Evolutionary conservation across 179 eudicot species (phyloP).

Genomic region (Heliamphora ciliata): DNA sequence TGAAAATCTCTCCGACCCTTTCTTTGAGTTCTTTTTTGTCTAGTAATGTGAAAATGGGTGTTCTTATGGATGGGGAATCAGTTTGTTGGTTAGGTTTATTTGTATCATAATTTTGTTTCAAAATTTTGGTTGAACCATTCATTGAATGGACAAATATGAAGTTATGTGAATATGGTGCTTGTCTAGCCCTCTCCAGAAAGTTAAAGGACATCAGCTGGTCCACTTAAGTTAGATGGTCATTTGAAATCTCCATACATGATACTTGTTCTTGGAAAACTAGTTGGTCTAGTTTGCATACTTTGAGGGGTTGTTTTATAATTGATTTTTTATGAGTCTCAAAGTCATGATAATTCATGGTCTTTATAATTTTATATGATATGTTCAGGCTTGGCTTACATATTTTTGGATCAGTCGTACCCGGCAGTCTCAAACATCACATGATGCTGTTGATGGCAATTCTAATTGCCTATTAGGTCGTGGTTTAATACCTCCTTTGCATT

Average conservation of each 20-base stretch:
- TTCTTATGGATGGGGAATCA: too few species aligned
- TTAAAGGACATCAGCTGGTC: not conserved
- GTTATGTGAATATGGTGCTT: not conserved
- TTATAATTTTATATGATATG: not conserved
- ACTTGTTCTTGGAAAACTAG: not conserved
- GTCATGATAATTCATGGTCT: not conserved
- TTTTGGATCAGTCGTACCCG: constrained; percentile 80
- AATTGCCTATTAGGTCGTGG: not conserved
- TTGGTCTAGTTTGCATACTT: not conserved
- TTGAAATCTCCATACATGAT: not conserved
- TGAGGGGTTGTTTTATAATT: not conserved
- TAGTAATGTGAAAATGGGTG: too few species aligned
- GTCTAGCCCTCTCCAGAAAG: not conserved
- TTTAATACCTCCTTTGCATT: not conserved
- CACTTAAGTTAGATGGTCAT: not conserved
- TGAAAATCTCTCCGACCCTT: too few species aligned
- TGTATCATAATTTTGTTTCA: too few species aligned
- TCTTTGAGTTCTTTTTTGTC: too few species aligned
- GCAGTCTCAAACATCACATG: constrained; percentile 71
- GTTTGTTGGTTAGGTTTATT: too few species aligned
- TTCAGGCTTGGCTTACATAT: constrained; percentile 85
- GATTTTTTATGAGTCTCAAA: not conserved
- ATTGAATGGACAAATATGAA: too few species aligned
- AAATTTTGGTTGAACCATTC: too few species aligned
- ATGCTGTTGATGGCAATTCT: constrained; percentile 72